phyloP scores from a whole-genome alignment of 148 eudicot genomes.

The Oxyria digyna region DNA sequence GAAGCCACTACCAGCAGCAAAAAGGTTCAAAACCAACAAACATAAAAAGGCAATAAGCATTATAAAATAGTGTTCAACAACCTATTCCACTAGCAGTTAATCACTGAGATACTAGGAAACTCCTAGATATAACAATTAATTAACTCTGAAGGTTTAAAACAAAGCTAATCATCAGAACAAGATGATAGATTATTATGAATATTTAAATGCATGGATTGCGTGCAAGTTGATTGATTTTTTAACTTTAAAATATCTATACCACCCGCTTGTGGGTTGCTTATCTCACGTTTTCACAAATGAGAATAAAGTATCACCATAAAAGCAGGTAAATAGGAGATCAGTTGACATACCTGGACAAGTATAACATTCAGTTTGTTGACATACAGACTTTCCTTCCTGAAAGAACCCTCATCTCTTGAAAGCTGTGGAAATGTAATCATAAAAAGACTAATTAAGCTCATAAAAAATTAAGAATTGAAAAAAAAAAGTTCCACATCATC shows the following conservation, averaged over 20 bases:
- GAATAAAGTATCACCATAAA: neutral
- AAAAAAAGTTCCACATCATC: neutral
- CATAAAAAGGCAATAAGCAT: neutral
- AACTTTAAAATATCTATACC: neutral
- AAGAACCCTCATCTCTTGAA: constrained; percentile 79
- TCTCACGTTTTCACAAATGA: neutral
- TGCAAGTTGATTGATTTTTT: too few species aligned
- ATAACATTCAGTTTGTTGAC: constrained; percentile 86
- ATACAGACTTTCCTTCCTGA: constrained; percentile 89
- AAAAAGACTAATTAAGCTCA: neutral
- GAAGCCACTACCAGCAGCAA: neutral
- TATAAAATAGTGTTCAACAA: neutral
- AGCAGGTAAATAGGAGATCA: neutral
- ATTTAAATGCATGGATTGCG: too few species aligned
- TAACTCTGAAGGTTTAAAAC: neutral
- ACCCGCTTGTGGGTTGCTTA: neutral
- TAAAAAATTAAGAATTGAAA: neutral
- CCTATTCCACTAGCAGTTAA: neutral
- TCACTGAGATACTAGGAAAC: neutral
- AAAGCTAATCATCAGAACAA: too few species aligned
- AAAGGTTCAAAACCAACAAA: neutral
- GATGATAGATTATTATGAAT: too few species aligned
- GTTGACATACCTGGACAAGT: constrained; percentile 69
- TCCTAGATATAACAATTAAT: neutral
- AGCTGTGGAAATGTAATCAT: constrained; percentile 27